Evolutionary conservation across 345 rosid genomes (phyloP).

Genomic region (Mallotus nudiflorus): DNA sequence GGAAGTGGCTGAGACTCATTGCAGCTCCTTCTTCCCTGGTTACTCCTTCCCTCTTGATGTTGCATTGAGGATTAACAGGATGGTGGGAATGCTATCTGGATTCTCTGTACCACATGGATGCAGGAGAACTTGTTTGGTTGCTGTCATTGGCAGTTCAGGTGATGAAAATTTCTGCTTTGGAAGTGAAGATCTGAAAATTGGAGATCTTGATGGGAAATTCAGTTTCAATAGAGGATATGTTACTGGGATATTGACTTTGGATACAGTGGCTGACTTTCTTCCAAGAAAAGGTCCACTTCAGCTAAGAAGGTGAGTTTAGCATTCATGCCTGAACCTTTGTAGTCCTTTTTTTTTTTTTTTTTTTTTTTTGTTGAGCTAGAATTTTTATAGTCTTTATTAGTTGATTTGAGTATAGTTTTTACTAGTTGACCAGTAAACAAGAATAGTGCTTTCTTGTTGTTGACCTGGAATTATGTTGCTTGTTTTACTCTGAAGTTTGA

Average conservation of each 20-base stretch:
- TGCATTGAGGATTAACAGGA: slow-evolving; percentile 70
- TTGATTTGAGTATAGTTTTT: background rate
- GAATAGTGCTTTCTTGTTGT: background rate
- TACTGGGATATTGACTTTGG: slow-evolving; percentile 86
- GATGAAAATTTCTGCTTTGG: slow-evolving; percentile 57
- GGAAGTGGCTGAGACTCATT: slow-evolving; percentile 98
- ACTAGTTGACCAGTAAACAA: background rate
- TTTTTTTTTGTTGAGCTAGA: no score
- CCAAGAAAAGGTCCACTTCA: slow-evolving; percentile 80
- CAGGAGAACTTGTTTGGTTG: slow-evolving; percentile 77
- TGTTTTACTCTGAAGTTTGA: background rate
- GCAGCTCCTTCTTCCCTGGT: slow-evolving; percentile 85
- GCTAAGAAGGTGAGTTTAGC: slow-evolving; percentile 60
- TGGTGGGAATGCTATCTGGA: slow-evolving; percentile 75
- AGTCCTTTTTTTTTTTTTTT: background rate
- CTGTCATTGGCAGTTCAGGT: slow-evolving; percentile 62
- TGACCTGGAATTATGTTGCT: background rate
- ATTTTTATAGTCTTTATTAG: background rate
- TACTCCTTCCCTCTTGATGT: slow-evolving; percentile 85
- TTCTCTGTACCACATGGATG: slow-evolving; percentile 69
- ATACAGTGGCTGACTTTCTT: slow-evolving; percentile 84
- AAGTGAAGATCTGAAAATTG: slow-evolving; percentile 62
- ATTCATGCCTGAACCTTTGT: background rate
- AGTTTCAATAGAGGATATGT: slow-evolving; percentile 70
- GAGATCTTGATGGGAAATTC: slow-evolving; percentile 66